Percentiles rank a stretch among this genome's conserved stretches.
Conservation (phyloP, 768 basidiomycete species). For the Amanita rubescens region DNA sequence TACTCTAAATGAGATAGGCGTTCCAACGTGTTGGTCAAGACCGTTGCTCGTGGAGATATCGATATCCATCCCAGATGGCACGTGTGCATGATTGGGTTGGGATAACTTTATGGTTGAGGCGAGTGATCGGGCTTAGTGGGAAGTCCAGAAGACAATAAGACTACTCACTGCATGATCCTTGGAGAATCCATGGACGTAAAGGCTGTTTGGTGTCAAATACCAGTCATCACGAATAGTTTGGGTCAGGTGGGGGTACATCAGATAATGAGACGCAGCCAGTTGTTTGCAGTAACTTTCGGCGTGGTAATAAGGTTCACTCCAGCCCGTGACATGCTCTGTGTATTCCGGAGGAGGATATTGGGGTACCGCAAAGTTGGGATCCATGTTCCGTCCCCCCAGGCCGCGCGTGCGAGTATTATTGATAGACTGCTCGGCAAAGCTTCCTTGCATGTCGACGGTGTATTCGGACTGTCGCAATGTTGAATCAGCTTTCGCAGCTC, state of each 20-base stretch:
- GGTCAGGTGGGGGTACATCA: neutral
- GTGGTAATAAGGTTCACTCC: neutral
- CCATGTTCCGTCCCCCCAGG: neutral
- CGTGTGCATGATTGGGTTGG: constrained; percentile 2
- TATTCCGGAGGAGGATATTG: neutral
- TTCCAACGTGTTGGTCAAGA: constrained; percentile 1
- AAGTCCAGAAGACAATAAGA: neutral
- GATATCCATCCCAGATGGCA: neutral
- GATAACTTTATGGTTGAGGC: neutral
- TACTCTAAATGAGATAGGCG: neutral
- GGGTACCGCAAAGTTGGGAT: neutral
- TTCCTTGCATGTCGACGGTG: neutral
- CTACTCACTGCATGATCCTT: neutral
- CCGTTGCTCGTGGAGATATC: neutral
- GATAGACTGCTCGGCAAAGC: constrained; percentile 3
- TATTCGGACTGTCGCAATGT: constrained; percentile 2
- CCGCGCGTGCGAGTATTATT: constrained; percentile 5
- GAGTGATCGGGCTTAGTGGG: constrained; percentile 1
- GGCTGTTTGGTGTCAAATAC: neutral
- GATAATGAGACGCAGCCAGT: neutral
- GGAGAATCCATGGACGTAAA: constrained; percentile 1
- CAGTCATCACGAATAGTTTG: neutral
- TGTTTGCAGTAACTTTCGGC: neutral
- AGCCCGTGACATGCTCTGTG: neutral
- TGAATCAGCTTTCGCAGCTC: constrained; percentile 2